These are phyloP conservation scores for Talaromyces marneffei DNA, from an alignment of 2,329 filamentous ascomycete species.

Conservation along the genomic window DNA sequence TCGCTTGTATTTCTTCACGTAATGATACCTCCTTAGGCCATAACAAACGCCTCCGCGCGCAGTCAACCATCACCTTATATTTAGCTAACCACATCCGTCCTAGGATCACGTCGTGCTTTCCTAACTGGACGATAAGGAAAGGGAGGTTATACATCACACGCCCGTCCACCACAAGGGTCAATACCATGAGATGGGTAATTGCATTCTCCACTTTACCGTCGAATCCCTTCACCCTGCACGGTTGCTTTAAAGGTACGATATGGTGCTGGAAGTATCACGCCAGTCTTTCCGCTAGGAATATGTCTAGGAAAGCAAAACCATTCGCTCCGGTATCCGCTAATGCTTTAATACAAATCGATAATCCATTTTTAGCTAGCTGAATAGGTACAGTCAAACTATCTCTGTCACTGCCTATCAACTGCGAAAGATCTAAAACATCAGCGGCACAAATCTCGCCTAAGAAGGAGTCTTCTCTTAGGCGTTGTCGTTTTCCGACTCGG, in stretches of 20 bases:
- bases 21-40: background rate
- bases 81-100: background rate
- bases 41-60: background rate
- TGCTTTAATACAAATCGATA: background rate
- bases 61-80: background rate
- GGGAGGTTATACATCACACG: background rate
- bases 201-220: background rate
- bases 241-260: background rate
- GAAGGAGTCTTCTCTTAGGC: no score
- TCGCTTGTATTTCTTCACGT: background rate
- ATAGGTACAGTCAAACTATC: conserved; percentile 10
- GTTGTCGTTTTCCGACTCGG: no score
- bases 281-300: background rate
- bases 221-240: background rate
- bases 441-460: no score
- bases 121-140: background rate
- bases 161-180: background rate
- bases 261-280: background rate
- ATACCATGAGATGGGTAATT: background rate
- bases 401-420: no score
- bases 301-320: conserved; percentile 8
- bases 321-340: background rate
- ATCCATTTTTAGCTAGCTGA: conserved; percentile 4
- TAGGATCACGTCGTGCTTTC: background rate
- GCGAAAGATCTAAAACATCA: no score